Percentiles rank a stretch among this genome's conserved stretches.
These are phyloP conservation scores for Venturia oleaginea DNA, from an alignment of 2,329 filamentous ascomycete genomes.

Conservation along the genomic window DNA sequence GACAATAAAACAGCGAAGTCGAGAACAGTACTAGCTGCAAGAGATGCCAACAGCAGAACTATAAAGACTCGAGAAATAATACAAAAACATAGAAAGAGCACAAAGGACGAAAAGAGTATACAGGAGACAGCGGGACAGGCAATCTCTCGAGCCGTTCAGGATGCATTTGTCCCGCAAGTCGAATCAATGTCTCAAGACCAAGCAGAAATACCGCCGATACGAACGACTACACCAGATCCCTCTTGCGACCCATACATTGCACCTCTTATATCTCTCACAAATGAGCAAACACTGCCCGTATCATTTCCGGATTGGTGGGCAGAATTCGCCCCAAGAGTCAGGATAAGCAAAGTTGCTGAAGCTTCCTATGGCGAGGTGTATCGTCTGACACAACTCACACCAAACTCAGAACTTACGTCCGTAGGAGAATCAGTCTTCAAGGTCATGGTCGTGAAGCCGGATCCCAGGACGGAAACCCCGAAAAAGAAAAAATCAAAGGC, in stretches of 20 bases:
- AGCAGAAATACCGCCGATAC: neutral
- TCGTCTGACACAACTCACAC: conserved; percentile 37
- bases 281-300: neutral
- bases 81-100: neutral
- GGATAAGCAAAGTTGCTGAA: conserved; percentile 54
- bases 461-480: conserved; percentile 12
- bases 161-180: neutral
- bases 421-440: conserved; percentile 40
- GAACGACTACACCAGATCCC: neutral
- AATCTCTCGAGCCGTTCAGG: neutral
- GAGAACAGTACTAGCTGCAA: neutral
- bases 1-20: neutral
- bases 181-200: neutral
- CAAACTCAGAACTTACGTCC: conserved; percentile 20
- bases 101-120: neutral
- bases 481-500: conserved; percentile 31
- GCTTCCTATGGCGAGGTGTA: conserved; percentile 60
- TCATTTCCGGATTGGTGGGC: conserved; percentile 11
- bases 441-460: conserved; percentile 31
- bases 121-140: neutral
- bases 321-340: conserved; percentile 26
- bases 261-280: conserved; percentile 9
- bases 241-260: conserved; percentile 8
- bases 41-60: neutral
- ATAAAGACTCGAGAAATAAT: neutral